Evolutionary conservation across 352 stramenopile species (phyloP).

Genomic region (Pythium angustatum): DNA sequence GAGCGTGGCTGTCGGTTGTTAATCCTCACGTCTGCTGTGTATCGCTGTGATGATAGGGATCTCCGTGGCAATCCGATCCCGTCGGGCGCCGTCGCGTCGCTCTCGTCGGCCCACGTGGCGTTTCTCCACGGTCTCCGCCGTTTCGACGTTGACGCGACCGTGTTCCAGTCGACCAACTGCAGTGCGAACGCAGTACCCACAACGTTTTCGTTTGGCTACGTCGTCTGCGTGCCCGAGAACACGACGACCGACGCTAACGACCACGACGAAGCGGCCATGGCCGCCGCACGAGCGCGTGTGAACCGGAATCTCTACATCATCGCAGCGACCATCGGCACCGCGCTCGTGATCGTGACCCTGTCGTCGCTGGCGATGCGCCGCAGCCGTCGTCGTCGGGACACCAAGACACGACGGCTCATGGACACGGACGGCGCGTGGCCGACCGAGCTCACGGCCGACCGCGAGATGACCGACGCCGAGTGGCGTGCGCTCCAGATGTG

Average conservation of each 20-base stretch:
- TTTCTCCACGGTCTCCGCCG: conserved; percentile 18
- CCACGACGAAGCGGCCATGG: background rate
- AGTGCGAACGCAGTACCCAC: background rate
- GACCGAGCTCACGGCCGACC: conserved; percentile 10
- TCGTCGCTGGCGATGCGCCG: conserved; percentile 8
- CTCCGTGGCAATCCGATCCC: conserved; percentile 21
- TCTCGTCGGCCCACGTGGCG: conserved; percentile 7
- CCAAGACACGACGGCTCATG: background rate
- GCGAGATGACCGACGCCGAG: conserved; percentile 23
- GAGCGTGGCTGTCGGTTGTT: background rate
- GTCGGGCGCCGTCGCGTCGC: background rate
- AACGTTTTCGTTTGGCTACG: conserved; percentile 15
- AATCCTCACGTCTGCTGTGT: background rate
- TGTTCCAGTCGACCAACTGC: conserved; percentile 21
- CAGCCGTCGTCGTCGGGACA: background rate
- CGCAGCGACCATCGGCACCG: conserved; percentile 16
- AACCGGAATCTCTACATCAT: conserved; percentile 25
- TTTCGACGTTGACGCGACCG: conserved; percentile 12
- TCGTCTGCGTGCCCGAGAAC: conserved; percentile 9
- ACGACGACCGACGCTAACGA: background rate
- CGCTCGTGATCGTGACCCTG: conserved; percentile 19
- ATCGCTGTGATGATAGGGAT: conserved; percentile 11
- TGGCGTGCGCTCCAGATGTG: conserved; percentile 28
- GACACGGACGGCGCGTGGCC: conserved; percentile 12
- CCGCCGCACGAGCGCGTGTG: background rate